Conservation (phyloP, 2,329 filamentous ascomycete genomes). For the Metarhizium sp. region DNA sequence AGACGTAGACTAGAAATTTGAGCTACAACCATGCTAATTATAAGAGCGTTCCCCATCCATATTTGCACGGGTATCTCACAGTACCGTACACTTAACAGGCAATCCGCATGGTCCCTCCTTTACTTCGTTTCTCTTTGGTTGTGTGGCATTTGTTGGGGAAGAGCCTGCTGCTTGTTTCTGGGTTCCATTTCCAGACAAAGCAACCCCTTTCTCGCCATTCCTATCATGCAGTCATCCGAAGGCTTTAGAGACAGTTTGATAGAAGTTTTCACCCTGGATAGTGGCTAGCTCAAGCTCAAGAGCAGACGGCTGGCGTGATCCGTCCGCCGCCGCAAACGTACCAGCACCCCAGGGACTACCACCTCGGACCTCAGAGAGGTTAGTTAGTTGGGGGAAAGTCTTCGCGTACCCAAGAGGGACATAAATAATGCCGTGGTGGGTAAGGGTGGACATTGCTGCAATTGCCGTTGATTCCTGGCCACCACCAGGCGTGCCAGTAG, state of each 20-base stretch:
- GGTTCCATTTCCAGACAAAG: neutral
- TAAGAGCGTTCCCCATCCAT: neutral
- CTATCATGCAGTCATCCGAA: conserved; percentile 71
- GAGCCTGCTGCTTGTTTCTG: neutral
- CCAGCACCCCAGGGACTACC: conserved; percentile 90
- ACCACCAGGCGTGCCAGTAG: conserved; percentile 73
- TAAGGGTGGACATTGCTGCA: conserved; percentile 71
- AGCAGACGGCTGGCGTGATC: conserved; percentile 68
- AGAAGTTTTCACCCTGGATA: conserved; percentile 80
- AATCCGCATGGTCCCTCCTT: neutral
- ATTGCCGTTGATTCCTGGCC: conserved; percentile 88
- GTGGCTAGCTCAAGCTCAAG: conserved; percentile 73
- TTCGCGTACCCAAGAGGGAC: conserved; percentile 92
- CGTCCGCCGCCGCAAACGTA: conserved; percentile 72
- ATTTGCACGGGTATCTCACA: neutral
- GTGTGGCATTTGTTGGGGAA: neutral
- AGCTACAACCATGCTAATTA: neutral
- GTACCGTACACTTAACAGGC: neutral
- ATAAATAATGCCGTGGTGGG: conserved; percentile 92
- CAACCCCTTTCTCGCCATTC: conserved; percentile 9
- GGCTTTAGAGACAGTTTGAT: conserved; percentile 61
- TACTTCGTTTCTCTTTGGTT: neutral
- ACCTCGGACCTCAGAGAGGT: conserved; percentile 73
- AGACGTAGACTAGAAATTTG: neutral
- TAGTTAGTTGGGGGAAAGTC: conserved; percentile 58